These are phyloP conservation scores for Anthracocystis setariae DNA, from an alignment of 1,284 basidiomycete species.

Conservation along the genomic window DNA sequence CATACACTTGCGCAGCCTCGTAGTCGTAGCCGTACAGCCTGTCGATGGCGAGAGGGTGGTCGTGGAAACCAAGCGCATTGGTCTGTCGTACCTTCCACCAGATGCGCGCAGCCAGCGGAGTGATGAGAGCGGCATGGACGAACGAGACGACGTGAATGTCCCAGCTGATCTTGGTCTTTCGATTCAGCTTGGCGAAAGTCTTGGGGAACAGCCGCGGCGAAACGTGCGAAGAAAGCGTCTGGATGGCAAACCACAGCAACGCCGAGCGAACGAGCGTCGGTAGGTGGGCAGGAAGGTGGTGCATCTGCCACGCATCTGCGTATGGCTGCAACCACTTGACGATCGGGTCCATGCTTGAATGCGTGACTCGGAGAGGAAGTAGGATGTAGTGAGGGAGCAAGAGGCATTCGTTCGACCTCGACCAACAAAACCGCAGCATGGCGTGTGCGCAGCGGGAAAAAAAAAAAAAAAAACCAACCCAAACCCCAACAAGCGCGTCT, in stretches of 20 bases:
- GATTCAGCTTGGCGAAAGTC: slow-evolving; percentile 57
- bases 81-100: slow-evolving; percentile 53
- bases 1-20: slow-evolving; percentile 56
- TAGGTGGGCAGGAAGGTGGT: slow-evolving; percentile 56
- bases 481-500: not conserved
- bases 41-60: slow-evolving; percentile 42
- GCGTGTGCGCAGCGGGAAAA: not conserved
- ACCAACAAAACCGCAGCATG: not conserved
- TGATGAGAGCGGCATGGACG: slow-evolving; percentile 56
- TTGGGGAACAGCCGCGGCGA: slow-evolving; percentile 63
- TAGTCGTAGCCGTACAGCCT: slow-evolving; percentile 65
- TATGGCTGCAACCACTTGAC: slow-evolving; percentile 54
- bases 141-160: slow-evolving; percentile 68
- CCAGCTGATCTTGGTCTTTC: slow-evolving; percentile 64
- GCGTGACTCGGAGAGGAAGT: not conserved
- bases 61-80: slow-evolving; percentile 36
- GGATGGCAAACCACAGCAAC: slow-evolving; percentile 62
- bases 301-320: slow-evolving; percentile 50
- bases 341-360: slow-evolving; percentile 13
- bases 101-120: slow-evolving; percentile 49
- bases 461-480: not conserved
- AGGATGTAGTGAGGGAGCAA: not conserved
- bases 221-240: slow-evolving; percentile 58
- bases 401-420: no score
- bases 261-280: slow-evolving; percentile 61